Percentiles rank a stretch among this genome's conserved stretches.
Conservation (phyloP, 2,329 filamentous ascomycete genomes). For the Chlorencoelia australis region DNA sequence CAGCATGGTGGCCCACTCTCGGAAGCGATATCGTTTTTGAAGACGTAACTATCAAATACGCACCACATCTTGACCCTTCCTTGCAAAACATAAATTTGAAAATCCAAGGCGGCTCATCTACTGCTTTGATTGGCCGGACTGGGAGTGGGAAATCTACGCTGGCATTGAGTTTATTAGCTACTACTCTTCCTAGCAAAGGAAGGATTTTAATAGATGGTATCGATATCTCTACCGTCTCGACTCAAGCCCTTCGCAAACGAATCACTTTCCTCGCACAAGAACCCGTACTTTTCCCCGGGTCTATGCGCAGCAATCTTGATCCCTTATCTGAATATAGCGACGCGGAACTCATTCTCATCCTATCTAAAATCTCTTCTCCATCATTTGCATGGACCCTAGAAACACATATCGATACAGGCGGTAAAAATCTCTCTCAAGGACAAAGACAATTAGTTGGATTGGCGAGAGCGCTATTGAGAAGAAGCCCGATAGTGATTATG, state of each 20-base stretch:
- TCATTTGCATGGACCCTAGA: conserved; percentile 47
- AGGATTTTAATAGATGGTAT: conserved; percentile 49
- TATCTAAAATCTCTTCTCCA: conserved; percentile 42
- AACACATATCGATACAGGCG: conserved; percentile 48
- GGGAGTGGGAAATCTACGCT: conserved; percentile 78
- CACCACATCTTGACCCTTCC: conserved; percentile 64
- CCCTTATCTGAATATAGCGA: conserved; percentile 47
- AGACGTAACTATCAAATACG: conserved; percentile 69
- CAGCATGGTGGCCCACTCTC: conserved; percentile 66
- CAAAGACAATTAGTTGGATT: conserved; percentile 56
- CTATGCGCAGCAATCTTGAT: conserved; percentile 52
- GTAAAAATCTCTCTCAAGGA: conserved; percentile 52
- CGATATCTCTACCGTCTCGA: conserved; percentile 48
- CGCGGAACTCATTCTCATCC: conserved; percentile 40
- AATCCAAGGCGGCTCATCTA: conserved; percentile 69
- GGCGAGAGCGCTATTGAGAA: conserved; percentile 49
- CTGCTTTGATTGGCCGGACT: conserved; percentile 72
- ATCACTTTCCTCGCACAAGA: conserved; percentile 60
- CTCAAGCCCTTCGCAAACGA: conserved; percentile 48
- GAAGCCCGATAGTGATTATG: conserved; percentile 52
- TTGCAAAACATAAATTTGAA: conserved; percentile 58
- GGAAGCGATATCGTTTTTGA: conserved; percentile 67
- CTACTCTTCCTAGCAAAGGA: conserved; percentile 42
- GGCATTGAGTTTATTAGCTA: conserved; percentile 48
- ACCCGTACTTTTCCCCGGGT: conserved; percentile 53